Evolutionary conservation across 129 eudicot species (phyloP), one percentile per base, ranked within the genome.

Genomic region (Artemisia annua): DNA sequence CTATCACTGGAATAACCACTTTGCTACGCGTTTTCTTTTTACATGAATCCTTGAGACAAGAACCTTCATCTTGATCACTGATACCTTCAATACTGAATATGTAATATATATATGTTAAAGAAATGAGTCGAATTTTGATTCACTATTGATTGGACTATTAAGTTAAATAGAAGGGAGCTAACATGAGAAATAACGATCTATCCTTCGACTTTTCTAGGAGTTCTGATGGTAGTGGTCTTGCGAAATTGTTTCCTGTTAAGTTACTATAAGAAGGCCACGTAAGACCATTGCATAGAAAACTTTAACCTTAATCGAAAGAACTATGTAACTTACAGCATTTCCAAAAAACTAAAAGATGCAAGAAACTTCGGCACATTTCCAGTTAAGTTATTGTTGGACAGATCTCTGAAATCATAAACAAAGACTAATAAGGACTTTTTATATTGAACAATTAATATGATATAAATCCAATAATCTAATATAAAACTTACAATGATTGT

Each of bases 331-430:
- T 71, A 32, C 63, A 20, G 35, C 44, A 72, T 39, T 19, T 7
- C 46, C 66, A 58, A 56, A 18, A 9, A 13, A n/a, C 61, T 11
- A 39, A 46, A 32, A 19, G 53, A 62, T 7, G 70, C 32, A 10
- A 81, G 69, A 71, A 71, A 81, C 4, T 63, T 65, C 0, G 85
- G 81, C 67, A 81, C 66, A 3, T 54, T 8, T 20, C 84, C 78
- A 0, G 62, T 64, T 50, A 81, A 63, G 60, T 59, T 74, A 20
- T 79, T 79, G 52, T 66, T 17, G 3, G 83, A 79, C 35, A 79
- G 53, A 26, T 81, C 85, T 78, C 85, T 81, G 66, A 57, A 48
- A n/a, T 16, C 48, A 76, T 2, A n/a, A 43, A 65, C 15, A 43
- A 14, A 64, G 3, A 43, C 17, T 3, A 64, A 52, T 52, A 52